phyloP scores from a whole-genome alignment of 345 rosid genomes.

The Populus simonii region DNA sequence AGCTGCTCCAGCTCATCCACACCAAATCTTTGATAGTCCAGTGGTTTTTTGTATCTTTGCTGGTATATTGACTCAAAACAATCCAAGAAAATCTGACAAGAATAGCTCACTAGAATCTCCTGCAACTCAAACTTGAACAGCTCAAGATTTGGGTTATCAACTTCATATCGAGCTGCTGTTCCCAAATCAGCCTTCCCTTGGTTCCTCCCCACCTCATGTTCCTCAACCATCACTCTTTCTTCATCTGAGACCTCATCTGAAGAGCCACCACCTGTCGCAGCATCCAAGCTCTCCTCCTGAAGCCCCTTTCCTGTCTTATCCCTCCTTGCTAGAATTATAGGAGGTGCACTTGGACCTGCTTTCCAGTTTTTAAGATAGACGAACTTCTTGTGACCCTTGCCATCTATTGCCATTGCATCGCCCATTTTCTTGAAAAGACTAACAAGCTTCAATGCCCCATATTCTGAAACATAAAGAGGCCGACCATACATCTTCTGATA shows the following conservation, averaged over 20 bases:
- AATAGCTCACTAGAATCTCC: conserved; percentile 83
- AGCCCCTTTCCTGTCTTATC: conserved; percentile 55
- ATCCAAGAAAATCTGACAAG: conserved; percentile 61
- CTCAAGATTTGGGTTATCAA: conserved; percentile 36
- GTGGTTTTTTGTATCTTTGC: conserved; percentile 70
- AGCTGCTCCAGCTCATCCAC: conserved; percentile 75
- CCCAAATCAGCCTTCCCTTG: conserved; percentile 25
- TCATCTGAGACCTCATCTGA: conserved; percentile 74
- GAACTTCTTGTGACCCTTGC: conserved; percentile 66
- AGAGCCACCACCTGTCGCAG: conserved; percentile 40
- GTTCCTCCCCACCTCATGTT: conserved; percentile 33
- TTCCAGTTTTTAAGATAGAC: conserved; percentile 69
- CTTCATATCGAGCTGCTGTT: conserved; percentile 26
- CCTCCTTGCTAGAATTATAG: conserved; percentile 45
- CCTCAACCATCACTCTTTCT: conserved; percentile 48
- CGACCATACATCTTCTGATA: conserved; percentile 76
- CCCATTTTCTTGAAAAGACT: conserved; percentile 85
- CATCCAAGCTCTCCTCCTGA: conserved; percentile 34
- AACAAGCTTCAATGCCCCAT: conserved; percentile 69
- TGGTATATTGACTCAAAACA: conserved; percentile 79
- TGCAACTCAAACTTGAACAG: conserved; percentile 80
- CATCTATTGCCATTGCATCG: conserved; percentile 60
- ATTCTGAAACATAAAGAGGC: conserved; percentile 75
- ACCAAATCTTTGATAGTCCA: conserved; percentile 54
- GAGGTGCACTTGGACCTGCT: conserved; percentile 46